Evolutionary conservation across 208 protist species (phyloP), one percentile per base, ranked within the genome.

Genomic region (Acanthamoeba castellanii): DNA sequence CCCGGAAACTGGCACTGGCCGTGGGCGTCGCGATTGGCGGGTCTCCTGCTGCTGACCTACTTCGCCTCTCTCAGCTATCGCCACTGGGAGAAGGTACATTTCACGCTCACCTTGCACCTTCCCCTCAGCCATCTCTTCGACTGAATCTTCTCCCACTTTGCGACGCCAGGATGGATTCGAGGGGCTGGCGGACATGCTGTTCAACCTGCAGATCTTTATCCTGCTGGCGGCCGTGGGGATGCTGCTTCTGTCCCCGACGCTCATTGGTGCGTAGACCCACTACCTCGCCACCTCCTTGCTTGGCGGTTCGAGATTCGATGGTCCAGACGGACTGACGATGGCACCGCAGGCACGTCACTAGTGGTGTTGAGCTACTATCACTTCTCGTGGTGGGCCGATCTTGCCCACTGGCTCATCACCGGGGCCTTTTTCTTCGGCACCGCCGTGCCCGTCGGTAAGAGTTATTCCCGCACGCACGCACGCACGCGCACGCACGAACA

Each of bases 311-410:
- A 55, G 14, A 0, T 6, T 9, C 50, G 50, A 1, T 55, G 50
- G 14, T 18, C 50, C 14, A 11, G 50, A 55, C 0, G 0, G 50
- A 55, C 14, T 55, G 66, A 30, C 1, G 25, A 25, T 5, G 66
- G 20, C 37, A n/a, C 13, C 13, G 9, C 70, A 82, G 74, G 74
- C 37, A 82, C 74, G 20, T 82, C 74, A 22, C 74, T 82, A 4
- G 74, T 82, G 74, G 74, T 82, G 30, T 34, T 82, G 37, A 82
- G 74, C 74, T 82, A 82, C 42, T 82, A 82, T 11, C 74, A 82
- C 18, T 82, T 82, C 32, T 82, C 74, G 34, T 82, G 74, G 74
- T 82, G 74, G 74, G 74, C 42, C 7, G 74, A 82, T 22, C 37
- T 82, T 27, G 7, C 27, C 8, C 42, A 82, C 18, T 82, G 74